phyloP scores from a whole-genome alignment of 192 early-diverging fungal species.

The Rhizophlyctis rosea region DNA sequence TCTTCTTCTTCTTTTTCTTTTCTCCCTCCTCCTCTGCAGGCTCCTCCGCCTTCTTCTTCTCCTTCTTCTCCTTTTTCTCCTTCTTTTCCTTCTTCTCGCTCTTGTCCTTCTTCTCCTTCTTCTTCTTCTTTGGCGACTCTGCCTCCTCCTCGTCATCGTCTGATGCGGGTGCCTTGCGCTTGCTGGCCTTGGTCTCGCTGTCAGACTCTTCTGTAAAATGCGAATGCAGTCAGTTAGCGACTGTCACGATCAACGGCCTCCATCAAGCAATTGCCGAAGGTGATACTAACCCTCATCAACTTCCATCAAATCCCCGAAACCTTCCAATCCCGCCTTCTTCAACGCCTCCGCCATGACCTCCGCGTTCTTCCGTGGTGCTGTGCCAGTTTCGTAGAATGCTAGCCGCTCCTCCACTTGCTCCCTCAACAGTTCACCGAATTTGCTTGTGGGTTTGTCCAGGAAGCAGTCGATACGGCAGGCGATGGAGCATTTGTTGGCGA shows the following conservation, averaged over 20 bases:
- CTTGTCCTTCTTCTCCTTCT: constrained; percentile 47
- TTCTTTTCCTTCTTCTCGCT: constrained; percentile 51
- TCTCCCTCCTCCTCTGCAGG: constrained; percentile 3
- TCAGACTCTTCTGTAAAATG: constrained; percentile 11
- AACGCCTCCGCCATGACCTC: constrained; percentile 78
- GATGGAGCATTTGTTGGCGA: constrained; percentile 98
- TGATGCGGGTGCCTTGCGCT: neutral
- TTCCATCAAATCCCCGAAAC: constrained; percentile 57
- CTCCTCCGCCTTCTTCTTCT: constrained; percentile 54
- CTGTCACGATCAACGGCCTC: neutral
- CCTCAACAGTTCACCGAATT: constrained; percentile 89
- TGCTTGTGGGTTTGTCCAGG: constrained; percentile 75
- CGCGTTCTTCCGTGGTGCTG: constrained; percentile 83
- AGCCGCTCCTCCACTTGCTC: constrained; percentile 96
- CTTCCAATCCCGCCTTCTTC: constrained; percentile 62
- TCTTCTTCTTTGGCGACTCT: constrained; percentile 39
- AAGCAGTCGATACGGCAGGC: constrained; percentile 97
- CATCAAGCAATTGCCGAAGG: neutral
- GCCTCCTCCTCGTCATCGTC: constrained; percentile 42
- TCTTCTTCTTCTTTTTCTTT: constrained; percentile 16
- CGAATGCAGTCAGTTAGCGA: constrained; percentile 43
- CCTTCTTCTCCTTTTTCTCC: constrained; percentile 56
- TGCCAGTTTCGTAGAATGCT: constrained; percentile 89
- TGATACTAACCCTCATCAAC: constrained; percentile 44
- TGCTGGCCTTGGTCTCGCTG: neutral